A percentile compares a stretch with the other conserved stretches of the same genome.
These are phyloP conservation scores for Lanmaoa pseudosensibilis DNA, from an alignment of 768 basidiomycete species.

Conservation along the genomic window DNA sequence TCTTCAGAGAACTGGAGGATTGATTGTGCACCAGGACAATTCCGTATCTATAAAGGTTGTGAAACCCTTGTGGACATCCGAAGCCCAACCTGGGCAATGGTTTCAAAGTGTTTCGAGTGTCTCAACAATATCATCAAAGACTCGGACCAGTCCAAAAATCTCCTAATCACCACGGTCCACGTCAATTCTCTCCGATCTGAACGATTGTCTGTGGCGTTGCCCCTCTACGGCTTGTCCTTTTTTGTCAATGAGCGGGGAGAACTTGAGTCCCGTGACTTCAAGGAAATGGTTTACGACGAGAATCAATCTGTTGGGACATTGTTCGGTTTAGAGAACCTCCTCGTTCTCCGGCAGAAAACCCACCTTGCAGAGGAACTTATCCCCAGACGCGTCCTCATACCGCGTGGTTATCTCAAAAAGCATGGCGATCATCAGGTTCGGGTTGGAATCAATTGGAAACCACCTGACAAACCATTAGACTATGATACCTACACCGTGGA, in stretches of 20 bases:
- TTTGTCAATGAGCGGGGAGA: conserved; percentile 26
- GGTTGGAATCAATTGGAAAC: too few species aligned
- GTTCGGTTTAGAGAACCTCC: conserved; percentile 38
- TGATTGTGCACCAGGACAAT: not conserved
- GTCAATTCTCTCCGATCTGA: not conserved
- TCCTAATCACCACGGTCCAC: conserved; percentile 14
- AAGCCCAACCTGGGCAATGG: conserved; percentile 21
- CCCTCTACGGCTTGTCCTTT: conserved; percentile 39
- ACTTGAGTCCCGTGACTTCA: conserved; percentile 40
- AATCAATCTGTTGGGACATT: conserved; percentile 41
- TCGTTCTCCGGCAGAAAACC: conserved; percentile 22
- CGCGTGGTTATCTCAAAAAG: not conserved
- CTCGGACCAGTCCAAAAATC: not conserved
- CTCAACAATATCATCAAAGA: not conserved
- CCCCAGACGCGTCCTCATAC: not conserved
- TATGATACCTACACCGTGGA: not conserved
- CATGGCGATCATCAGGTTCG: not conserved
- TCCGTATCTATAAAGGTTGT: not conserved
- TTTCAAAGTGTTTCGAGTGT: conserved; percentile 6
- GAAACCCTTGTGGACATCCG: conserved; percentile 20
- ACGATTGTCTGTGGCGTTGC: conserved; percentile 29
- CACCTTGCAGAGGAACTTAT: not conserved
- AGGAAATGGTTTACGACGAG: conserved; percentile 39
- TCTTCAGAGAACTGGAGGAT: conserved; percentile 25
- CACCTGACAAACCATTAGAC: not conserved